phyloP scores from a whole-genome alignment of 306 rosid genomes.

The Cicer yamashitae region DNA sequence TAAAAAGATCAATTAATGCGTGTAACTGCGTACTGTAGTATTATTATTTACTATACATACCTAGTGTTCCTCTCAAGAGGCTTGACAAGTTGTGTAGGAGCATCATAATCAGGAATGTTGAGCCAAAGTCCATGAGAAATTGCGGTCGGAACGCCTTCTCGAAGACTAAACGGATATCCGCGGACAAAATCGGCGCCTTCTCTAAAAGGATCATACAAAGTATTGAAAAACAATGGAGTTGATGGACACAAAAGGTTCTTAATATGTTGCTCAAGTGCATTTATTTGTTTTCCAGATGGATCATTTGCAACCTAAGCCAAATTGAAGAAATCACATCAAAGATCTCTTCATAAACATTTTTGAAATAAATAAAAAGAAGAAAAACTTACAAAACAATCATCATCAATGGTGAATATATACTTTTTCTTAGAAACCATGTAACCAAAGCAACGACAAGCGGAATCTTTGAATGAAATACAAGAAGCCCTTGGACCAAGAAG shows the following conservation, averaged over 20 bases:
- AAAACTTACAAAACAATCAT: conserved; percentile 81
- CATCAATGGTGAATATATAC: conserved; percentile 89
- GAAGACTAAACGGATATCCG: conserved; percentile 92
- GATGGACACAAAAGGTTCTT: conserved; percentile 57
- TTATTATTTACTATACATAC: conserved; percentile 24
- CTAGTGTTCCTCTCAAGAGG: conserved; percentile 91
- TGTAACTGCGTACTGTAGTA: too few relatives aligned
- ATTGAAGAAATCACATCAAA: not conserved
- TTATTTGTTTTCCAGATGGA: conserved; percentile 50
- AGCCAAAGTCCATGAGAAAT: conserved; percentile 93
- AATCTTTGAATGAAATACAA: conserved; percentile 92
- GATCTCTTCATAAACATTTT: conserved; percentile 3
- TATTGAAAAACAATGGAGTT: conserved; percentile 57
- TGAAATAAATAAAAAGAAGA: not conserved
- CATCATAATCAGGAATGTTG: conserved; percentile 93
- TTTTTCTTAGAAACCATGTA: conserved; percentile 96
- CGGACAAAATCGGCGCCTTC: conserved; percentile 89
- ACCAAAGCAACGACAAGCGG: conserved; percentile 95
- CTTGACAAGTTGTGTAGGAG: conserved; percentile 92
- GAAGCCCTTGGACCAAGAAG: conserved; percentile 76
- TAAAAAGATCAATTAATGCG: too few relatives aligned
- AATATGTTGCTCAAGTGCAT: conserved; percentile 61
- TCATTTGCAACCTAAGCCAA: conserved; percentile 56
- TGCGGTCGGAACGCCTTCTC: conserved; percentile 84
- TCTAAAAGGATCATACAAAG: conserved; percentile 72